Evolutionary conservation across 306 rosid genomes (phyloP), one percentile per base, ranked within the genome.

Genomic region (Sicyos edulis): DNA sequence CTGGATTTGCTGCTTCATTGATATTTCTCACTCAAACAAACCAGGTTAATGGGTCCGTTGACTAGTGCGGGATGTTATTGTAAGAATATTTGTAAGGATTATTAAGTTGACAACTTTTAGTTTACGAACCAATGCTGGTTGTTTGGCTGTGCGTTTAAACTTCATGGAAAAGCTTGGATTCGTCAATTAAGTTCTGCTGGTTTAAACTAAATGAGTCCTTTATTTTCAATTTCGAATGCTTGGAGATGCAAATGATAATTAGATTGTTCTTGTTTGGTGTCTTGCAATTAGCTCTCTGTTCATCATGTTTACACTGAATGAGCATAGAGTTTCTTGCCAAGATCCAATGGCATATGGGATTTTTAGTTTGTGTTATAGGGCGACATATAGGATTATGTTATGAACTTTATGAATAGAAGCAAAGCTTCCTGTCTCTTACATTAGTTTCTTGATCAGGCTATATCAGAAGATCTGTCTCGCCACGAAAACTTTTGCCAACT

Each of bases 1-100:
- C 98, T 45, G 88, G 87, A 14, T 66, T 90, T 64, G 92, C 96
- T 71, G 95, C 91, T 81, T 82, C 98, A 20, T 62, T 90, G 77
- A 75, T 93, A 66, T 74, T 86, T 73, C 20, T 90, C 75, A 88
- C 95, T 74, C 90, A 83, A 80, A 11, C 71, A 47, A 77, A 86
- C 76, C 97, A 84, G 98, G 98, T 90, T 57, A 74, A 83, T 62
- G 5, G 19, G 19, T 19, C 11, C 4, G 11, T 67, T 54, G 66
- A 62, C 55, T 37, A 67, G 7, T 71, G 47, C 57, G 54, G 59
- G 44, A 13, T 70, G 55, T 52, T 71, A 17, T 6, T 50, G 20
- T 57, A 52, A 34, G 29, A 11, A 5, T 24, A 63, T 73, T 55
- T 72, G 37, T 71, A 15, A 24, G 37, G 69, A 51, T 60, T 64